Evolutionary conservation across 768 basidiomycete species (phyloP), one percentile per base, ranked within the genome.

Genomic region (Naganishia vishniacii): DNA sequence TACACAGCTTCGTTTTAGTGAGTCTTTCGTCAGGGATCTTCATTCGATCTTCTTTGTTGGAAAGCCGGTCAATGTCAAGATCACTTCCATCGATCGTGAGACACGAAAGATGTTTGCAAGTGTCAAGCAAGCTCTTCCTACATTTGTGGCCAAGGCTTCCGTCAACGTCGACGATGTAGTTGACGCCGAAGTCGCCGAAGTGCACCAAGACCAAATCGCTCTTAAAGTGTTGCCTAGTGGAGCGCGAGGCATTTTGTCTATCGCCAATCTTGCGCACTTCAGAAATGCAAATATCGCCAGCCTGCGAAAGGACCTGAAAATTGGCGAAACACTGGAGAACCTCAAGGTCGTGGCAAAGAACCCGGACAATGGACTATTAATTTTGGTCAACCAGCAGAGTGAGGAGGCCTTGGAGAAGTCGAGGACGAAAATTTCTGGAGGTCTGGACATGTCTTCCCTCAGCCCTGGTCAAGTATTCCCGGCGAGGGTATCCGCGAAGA

Each of bases 271-370:
- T 63, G 91, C 93, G 12, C 91, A 89, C 68, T 84, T 87, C 68
- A 84, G 88, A 37, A 81, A 79, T 29, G 75, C 84, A n/a, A 80
- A 86, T 1, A 78, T 87, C 18, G 79, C 85, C 26, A 87, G 88
- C 70, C 80, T 92, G 25, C 84, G 84, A 26, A 77, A 79, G 2
- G 75, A 79, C 8, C 78, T 97, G 49, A 84, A 86, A 68, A 79
- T 80, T 8, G 89, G 89, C 12, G 87, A 89, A 48, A 80, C 80
- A 48, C 75, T 97, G 29, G 81, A 85, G 12, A 87, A 88, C 51
- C 81, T 99, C 20, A 84, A 89, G 7, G 88, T 98, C n/a, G 88
- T 92, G 25, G 87, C 89, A 9, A 88, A 89, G 68, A 91, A 89
- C 72, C 81, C 84, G 8, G 90, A 89, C 70, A 90, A 89, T 70